phyloP scores from a whole-genome alignment of 495 filamentous ascomycete species.

The Massariosphaeria phaeospora region DNA sequence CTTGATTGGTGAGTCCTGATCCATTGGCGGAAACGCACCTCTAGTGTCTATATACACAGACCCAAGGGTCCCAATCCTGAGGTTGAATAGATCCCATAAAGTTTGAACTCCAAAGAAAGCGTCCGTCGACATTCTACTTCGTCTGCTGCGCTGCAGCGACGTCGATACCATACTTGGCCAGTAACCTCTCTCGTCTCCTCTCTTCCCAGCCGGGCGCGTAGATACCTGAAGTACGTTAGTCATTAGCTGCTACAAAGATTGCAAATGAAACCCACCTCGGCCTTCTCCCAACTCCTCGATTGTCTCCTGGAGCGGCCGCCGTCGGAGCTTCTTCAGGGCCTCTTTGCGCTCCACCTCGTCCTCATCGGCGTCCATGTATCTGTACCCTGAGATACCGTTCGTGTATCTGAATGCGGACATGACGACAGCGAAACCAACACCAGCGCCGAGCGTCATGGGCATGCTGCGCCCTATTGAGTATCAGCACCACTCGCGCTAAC shows the following conservation, averaged over 20 bases:
- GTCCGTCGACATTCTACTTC: background rate
- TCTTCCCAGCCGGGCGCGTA: constrained; percentile 81
- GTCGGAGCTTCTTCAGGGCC: constrained; percentile 63
- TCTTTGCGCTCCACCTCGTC: constrained; percentile 83
- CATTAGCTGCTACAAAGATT: too few species aligned
- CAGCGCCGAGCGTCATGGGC: constrained; percentile 74
- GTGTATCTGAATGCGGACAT: constrained; percentile 72
- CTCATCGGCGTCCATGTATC: constrained; percentile 48
- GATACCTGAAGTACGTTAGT: constrained; percentile 53
- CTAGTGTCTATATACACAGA: too few species aligned
- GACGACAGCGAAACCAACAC: constrained; percentile 57
- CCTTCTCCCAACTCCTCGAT: constrained; percentile 82
- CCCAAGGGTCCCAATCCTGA: too few species aligned
- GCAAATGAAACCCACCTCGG: constrained; percentile 57
- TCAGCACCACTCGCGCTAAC: background rate
- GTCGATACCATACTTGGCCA: constrained; percentile 87
- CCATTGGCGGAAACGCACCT: too few species aligned
- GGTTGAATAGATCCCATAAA: too few species aligned
- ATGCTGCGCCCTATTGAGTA: constrained; percentile 60
- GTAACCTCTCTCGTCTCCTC: constrained; percentile 73
- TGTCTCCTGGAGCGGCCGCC: constrained; percentile 76
- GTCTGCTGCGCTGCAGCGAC: constrained; percentile 40
- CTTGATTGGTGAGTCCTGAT: too few species aligned
- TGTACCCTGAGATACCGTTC: constrained; percentile 62
- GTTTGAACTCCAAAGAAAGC: constrained; percentile 1